Conservation (phyloP, 805 yeast genomes). For the Lipomyces yamanashiensis region DNA sequence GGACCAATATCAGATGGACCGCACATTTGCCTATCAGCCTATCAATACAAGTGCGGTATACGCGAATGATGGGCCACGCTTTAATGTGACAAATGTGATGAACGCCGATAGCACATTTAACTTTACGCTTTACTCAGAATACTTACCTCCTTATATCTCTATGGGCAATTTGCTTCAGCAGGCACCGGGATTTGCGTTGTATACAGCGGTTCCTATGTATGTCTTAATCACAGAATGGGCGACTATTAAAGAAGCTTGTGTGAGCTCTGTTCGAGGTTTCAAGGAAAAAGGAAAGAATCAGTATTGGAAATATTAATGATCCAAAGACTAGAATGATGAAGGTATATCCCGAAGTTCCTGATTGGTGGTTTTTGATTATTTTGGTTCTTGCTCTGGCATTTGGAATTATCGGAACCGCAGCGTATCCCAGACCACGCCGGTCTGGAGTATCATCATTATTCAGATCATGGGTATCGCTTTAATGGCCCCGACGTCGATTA, state of each 20-base stretch:
- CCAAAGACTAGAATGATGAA: conserved; percentile 47
- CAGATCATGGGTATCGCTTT: conserved; percentile 58
- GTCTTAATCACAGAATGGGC: conserved; percentile 27
- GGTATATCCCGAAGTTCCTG: conserved; percentile 70
- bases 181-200: conserved; percentile 61
- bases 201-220: conserved; percentile 61
- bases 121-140: conserved; percentile 52
- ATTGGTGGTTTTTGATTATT: conserved; percentile 66
- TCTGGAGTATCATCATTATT: conserved; percentile 66
- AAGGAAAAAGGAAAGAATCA: conserved; percentile 2
- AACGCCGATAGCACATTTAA: conserved; percentile 54
- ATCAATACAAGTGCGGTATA: conserved; percentile 56
- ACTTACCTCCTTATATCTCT: conserved; percentile 69
- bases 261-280: conserved; percentile 7
- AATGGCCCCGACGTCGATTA: conserved; percentile 64
- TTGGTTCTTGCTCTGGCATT: conserved; percentile 49
- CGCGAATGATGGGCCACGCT: conserved; percentile 57
- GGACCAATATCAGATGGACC: conserved; percentile 44
- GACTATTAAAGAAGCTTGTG: conserved; percentile 10
- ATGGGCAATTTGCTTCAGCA: conserved; percentile 65
- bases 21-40: conserved; percentile 51
- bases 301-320: conserved; percentile 34
- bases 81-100: conserved; percentile 54
- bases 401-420: conserved; percentile 44
- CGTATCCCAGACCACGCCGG: conserved; percentile 52